Conservation (phyloP, 2,329 filamentous ascomycete genomes). For the Zymoseptoria pseudotritici region DNA sequence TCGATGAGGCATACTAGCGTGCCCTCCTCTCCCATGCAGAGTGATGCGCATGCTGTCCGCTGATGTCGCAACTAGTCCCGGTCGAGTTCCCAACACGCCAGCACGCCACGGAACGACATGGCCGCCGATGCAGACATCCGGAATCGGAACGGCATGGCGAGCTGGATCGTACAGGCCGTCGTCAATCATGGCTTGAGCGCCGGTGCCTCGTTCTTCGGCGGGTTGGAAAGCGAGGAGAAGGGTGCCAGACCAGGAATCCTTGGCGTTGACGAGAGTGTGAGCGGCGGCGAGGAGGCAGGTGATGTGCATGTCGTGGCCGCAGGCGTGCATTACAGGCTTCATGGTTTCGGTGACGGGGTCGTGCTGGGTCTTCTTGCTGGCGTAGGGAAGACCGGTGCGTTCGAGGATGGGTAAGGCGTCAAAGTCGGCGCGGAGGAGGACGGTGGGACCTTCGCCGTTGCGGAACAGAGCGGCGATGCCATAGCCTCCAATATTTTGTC, state of each 20-base stretch:
- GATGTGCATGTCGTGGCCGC: conserved; percentile 62
- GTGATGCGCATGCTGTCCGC: conserved; percentile 42
- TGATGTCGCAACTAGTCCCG: conserved; percentile 35
- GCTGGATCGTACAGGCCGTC: conserved; percentile 47
- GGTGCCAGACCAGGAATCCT: conserved; percentile 53
- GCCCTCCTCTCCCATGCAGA: conserved; percentile 52
- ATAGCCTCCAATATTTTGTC: conserved; percentile 49
- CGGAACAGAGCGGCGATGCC: conserved; percentile 50
- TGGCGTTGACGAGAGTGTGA: conserved; percentile 40
- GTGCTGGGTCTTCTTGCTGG: conserved; percentile 41
- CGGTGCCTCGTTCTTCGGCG: conserved; percentile 56
- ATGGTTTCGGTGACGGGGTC: conserved; percentile 41
- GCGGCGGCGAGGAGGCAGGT: conserved; percentile 50
- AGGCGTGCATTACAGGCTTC: conserved; percentile 60
- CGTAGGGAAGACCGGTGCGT: conserved; percentile 48
- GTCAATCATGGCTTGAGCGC: conserved; percentile 56
- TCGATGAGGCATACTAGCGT: conserved; percentile 50
- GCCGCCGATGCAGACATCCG: conserved; percentile 50
- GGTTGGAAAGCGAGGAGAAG: conserved; percentile 61
- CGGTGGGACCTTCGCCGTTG: conserved; percentile 49
- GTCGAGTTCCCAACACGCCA: conserved; percentile 36
- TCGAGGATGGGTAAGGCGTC: conserved; percentile 55
- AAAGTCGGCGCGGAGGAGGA: conserved; percentile 56
- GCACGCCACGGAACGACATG: conserved; percentile 46
- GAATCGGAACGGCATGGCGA: conserved; percentile 41